Evolutionary conservation across 2,329 filamentous ascomycete genomes (phyloP).

Genomic region (Diplodia sapinea): DNA sequence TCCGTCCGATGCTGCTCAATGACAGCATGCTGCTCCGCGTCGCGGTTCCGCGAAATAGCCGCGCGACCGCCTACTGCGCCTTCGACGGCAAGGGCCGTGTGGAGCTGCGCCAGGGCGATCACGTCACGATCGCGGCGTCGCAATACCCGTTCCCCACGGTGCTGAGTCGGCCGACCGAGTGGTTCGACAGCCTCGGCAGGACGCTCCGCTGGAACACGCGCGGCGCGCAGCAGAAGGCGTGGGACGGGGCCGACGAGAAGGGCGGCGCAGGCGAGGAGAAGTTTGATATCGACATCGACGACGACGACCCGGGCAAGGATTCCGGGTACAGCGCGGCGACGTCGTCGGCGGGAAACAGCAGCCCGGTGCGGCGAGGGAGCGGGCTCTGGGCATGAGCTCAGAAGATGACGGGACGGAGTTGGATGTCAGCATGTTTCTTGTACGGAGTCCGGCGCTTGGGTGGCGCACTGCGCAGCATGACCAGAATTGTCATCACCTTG

Average conservation of each 20-base stretch:
- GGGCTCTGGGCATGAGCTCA: slow-evolving; percentile 17
- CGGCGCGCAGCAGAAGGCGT: slow-evolving; percentile 89
- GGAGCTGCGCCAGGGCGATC: slow-evolving; percentile 89
- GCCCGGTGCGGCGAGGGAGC: slow-evolving; percentile 24
- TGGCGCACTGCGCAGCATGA: neutral
- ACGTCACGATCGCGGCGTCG: slow-evolving; percentile 93
- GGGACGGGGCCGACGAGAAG: slow-evolving; percentile 57
- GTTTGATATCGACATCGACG: slow-evolving; percentile 95
- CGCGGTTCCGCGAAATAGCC: slow-evolving; percentile 80
- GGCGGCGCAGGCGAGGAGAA: slow-evolving; percentile 57
- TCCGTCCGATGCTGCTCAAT: slow-evolving; percentile 96
- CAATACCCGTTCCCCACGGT: slow-evolving; percentile 98
- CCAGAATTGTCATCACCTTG: slow-evolving; percentile 1
- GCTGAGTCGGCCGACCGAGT: slow-evolving; percentile 85
- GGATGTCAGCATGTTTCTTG: slow-evolving; percentile 25
- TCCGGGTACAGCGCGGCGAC: slow-evolving; percentile 49
- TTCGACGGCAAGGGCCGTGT: slow-evolving; percentile 97
- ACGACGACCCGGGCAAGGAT: slow-evolving; percentile 54
- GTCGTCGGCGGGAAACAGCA: slow-evolving; percentile 38
- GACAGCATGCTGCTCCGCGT: slow-evolving; percentile 93
- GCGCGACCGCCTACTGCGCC: slow-evolving; percentile 92
- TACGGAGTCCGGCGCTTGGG: slow-evolving; percentile 18
- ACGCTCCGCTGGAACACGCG: slow-evolving; percentile 95
- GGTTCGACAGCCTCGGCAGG: slow-evolving; percentile 94
- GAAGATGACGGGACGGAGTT: neutral